A percentile compares a stretch with the other conserved stretches of the same genome.
Evolutionary conservation across 345 rosid species (phyloP).

Genomic region (Abelmoschus esculentus): DNA sequence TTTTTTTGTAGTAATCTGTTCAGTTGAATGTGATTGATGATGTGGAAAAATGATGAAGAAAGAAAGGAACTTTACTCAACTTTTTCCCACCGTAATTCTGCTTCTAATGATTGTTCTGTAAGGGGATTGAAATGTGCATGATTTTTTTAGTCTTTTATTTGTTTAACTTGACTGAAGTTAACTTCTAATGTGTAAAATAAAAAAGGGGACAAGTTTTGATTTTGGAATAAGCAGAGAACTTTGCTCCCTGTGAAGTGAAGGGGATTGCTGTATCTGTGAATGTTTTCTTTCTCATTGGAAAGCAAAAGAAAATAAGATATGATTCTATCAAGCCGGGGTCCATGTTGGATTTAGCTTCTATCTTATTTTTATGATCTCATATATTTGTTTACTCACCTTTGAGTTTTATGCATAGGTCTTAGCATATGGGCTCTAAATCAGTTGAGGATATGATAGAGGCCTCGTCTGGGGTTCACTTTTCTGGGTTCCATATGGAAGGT

Average conservation of each 20-base stretch:
- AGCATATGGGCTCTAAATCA: constrained; percentile 48
- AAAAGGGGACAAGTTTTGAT: not conserved
- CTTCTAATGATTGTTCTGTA: not conserved
- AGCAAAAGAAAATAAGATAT: not conserved
- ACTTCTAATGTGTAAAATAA: not conserved
- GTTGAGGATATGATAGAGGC: constrained; percentile 88
- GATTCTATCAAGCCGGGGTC: not conserved
- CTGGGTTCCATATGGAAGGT: constrained; percentile 82
- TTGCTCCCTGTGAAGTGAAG: not conserved
- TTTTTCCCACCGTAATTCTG: not conserved
- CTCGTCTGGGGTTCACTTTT: constrained; percentile 74
- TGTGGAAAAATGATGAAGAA: not conserved
- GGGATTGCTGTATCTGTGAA: not conserved
- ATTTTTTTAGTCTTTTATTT: not conserved
- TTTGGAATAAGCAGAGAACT: not conserved
- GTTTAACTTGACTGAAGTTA: constrained; percentile 2
- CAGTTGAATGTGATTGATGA: not conserved
- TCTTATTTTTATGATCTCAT: constrained; percentile 2
- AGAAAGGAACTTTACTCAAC: not conserved
- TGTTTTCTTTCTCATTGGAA: constrained; percentile 3
- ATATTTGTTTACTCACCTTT: not conserved
- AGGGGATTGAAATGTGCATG: not conserved
- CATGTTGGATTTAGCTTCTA: not conserved
- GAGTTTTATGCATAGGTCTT: constrained; percentile 19
- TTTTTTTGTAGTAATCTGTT: not conserved